A percentile compares a stretch with the other conserved stretches of the same genome.
phyloP scores from a whole-genome alignment of 2,329 filamentous ascomycete genomes.

The Dryadomyces quercivorus region DNA sequence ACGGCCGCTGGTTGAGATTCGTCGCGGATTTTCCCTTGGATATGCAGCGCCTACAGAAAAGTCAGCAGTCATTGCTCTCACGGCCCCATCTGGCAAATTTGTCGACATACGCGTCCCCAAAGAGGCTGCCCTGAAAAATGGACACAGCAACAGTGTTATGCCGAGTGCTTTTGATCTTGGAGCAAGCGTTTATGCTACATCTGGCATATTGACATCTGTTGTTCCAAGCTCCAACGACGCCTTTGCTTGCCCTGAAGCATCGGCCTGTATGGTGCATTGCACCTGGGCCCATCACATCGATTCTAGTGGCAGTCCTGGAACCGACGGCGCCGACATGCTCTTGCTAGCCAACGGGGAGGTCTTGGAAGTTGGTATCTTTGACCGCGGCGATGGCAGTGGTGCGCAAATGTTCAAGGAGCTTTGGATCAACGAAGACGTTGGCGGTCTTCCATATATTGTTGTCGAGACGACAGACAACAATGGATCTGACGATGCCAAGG shows the following conservation, averaged over 20 bases:
- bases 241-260: not conserved
- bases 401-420: slow-evolving; percentile 4
- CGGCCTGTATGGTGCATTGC: not conserved
- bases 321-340: slow-evolving; percentile 4
- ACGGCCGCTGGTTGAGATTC: slow-evolving; percentile 3
- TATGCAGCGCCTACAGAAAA: not conserved
- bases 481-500: not conserved
- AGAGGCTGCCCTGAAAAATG: not conserved
- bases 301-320: not conserved
- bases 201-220: not conserved
- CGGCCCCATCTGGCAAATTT: slow-evolving; percentile 4
- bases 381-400: not conserved
- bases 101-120: slow-evolving; percentile 5
- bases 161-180: not conserved
- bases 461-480: not conserved
- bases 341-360: slow-evolving; percentile 5
- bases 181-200: not conserved
- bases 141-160: not conserved
- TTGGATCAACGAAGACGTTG: not conserved
- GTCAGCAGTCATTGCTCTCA: slow-evolving; percentile 1
- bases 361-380: not conserved
- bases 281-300: slow-evolving; percentile 3
- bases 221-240: not conserved
- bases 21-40: slow-evolving; percentile 1
- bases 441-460: slow-evolving; percentile 3